Percentiles rank a stretch among this genome's conserved stretches.
These are phyloP conservation scores for Trypanosoma melophagium DNA, from an alignment of 208 protist species.

Conservation along the genomic window DNA sequence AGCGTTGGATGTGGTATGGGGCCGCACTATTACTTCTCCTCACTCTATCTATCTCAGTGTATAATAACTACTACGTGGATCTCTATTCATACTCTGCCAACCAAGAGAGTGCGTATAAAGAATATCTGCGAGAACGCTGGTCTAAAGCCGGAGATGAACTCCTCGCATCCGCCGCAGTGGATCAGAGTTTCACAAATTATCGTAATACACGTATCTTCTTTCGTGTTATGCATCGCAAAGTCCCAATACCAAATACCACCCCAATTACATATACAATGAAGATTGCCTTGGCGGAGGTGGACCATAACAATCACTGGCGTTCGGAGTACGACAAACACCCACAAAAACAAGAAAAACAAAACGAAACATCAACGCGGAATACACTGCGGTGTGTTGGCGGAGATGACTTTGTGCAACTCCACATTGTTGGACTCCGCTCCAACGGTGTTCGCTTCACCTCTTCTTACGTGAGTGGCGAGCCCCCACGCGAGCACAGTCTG, in stretches of 20 bases:
- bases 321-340: conserved; percentile 11
- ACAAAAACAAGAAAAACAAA: background rate
- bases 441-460: conserved; percentile 21
- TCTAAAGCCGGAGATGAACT: conserved; percentile 21
- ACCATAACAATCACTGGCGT: conserved; percentile 20
- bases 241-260: conserved; percentile 17
- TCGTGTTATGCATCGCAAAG: conserved; percentile 28
- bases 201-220: conserved; percentile 36
- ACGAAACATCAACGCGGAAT: background rate
- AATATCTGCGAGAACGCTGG: conserved; percentile 15
- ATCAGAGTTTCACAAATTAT: conserved; percentile 36
- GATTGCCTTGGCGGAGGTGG: conserved; percentile 18
- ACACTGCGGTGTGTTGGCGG: conserved; percentile 11
- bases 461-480: background rate
- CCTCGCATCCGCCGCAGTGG: conserved; percentile 21
- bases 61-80: too few species aligned
- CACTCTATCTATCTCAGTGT: too few species aligned
- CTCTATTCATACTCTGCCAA: too few species aligned
- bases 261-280: conserved; percentile 12
- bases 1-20: too few species aligned
- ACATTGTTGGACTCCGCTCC: conserved; percentile 15
- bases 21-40: too few species aligned
- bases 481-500: background rate
- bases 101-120: too few species aligned
- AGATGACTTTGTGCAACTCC: background rate